Base-by-base conservation (phyloP, 805 yeast species). In the Metschnikowia lachancei region DNA sequence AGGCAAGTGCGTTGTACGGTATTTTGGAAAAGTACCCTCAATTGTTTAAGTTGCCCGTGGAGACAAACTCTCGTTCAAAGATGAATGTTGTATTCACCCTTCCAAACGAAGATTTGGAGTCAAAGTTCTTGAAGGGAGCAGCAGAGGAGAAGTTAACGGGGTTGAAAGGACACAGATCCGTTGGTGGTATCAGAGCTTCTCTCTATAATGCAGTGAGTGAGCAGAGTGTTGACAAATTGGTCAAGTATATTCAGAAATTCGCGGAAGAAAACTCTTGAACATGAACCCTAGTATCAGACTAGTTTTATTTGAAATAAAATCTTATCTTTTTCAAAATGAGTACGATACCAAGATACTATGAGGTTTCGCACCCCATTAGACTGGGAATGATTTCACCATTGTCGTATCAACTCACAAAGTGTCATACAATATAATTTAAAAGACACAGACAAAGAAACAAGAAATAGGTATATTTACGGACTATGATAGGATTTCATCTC, bases 171-270 rank as follows among this genome's bases (percentile, higher is more conserved):
- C 98, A 92, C 68, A 81, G 98, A 65, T 88, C 96, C 3, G 98
- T 92, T 36, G 98, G 98, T 42, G 99, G 99, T 26, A 85, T 94
- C 68, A 83, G 99, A 67, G 91, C 95, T 13, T 90, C 97, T 12
- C 72, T 90, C 45, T 91, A 92, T 67, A 92, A 94, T 61, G 97
- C 98, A 13, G 86, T 94, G 43, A 65, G 82, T 4, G 69, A 80
- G 39, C 74, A 76, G 18, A 80, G 87, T 57, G 83, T 81, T 24
- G 69, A 80, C 51, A 57, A 70, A 46, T 71, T 89, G 54, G 81
- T 75, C 31, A 68, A 73, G 17, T 88, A 78, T 56, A 66, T 87
- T 36, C 66, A 72, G 17, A 74, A 78, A 39, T 89, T 85, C 69
- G 94, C 82, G 30, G 58, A 75, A 40, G 64, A 56, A 38, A 31